Evolutionary conservation across 2,329 filamentous ascomycete genomes (phyloP).

Genomic region (Paecilomyces sp.): DNA sequence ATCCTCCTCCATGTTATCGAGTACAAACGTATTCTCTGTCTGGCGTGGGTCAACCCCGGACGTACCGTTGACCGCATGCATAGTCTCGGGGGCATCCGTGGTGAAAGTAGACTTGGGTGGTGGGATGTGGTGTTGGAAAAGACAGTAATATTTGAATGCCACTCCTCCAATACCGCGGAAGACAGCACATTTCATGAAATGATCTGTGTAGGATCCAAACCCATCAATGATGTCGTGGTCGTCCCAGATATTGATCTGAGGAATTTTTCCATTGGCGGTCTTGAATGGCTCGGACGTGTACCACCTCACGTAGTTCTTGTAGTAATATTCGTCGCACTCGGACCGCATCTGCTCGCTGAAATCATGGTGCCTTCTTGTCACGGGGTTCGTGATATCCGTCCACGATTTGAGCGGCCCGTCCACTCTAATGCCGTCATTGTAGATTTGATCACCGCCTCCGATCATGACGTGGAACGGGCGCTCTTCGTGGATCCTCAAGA

Average conservation of each 20-base stretch:
- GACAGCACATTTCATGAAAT: constrained; percentile 59
- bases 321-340: constrained; percentile 56
- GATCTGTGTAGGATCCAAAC: constrained; percentile 59
- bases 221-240: constrained; percentile 61
- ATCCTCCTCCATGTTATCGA: constrained; percentile 51
- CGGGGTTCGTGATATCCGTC: constrained; percentile 55
- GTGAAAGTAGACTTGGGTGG: constrained; percentile 83
- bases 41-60: constrained; percentile 61
- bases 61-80: constrained; percentile 41
- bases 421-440: constrained; percentile 73
- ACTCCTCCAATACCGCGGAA: constrained; percentile 59
- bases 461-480: constrained; percentile 65
- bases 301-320: constrained; percentile 55
- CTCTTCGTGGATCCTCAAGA: constrained; percentile 52
- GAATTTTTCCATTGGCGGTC: constrained; percentile 54
- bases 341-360: constrained; percentile 59
- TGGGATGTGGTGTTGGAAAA: constrained; percentile 70
- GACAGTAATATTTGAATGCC: constrained; percentile 54
- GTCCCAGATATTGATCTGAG: constrained; percentile 61
- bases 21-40: constrained; percentile 66
- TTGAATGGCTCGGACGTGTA: constrained; percentile 63
- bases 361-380: constrained; percentile 51
- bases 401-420: constrained; percentile 66
- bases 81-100: constrained; percentile 58
- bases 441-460: constrained; percentile 84